These are phyloP conservation scores for Yamadazyma atlantica DNA, from an alignment of 1,139 yeast genomes.

Conservation along the genomic window DNA sequence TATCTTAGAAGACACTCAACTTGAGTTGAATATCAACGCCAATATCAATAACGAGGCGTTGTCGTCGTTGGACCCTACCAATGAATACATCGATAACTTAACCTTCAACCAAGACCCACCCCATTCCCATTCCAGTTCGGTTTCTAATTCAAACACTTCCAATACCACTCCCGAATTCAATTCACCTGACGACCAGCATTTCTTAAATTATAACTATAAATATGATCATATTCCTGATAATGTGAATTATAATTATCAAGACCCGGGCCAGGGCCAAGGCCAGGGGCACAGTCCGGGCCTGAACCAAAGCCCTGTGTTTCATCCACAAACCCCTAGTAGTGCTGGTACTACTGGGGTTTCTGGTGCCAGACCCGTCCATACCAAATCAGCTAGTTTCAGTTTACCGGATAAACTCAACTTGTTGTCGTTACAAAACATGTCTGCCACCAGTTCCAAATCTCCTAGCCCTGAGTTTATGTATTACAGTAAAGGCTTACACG, in stretches of 20 bases:
- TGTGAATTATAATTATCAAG: not conserved
- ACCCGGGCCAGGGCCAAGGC: not conserved
- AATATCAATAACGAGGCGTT: slow-evolving; percentile 5
- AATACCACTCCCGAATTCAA: slow-evolving; percentile 14
- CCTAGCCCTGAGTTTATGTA: slow-evolving; percentile 16
- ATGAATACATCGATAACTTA: slow-evolving; percentile 5
- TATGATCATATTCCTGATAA: slow-evolving; percentile 2
- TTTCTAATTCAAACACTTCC: slow-evolving; percentile 6
- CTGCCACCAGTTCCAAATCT: slow-evolving; percentile 12
- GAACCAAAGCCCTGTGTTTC: not conserved
- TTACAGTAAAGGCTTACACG: slow-evolving; percentile 11
- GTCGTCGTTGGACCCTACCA: slow-evolving; percentile 4
- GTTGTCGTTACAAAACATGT: slow-evolving; percentile 21
- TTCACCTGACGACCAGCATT: slow-evolving; percentile 9
- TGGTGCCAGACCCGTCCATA: slow-evolving; percentile 5
- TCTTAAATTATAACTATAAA: slow-evolving; percentile 7
- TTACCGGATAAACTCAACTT: slow-evolving; percentile 31
- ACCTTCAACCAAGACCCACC: slow-evolving; percentile 2
- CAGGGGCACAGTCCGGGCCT: not conserved
- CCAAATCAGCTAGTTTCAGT: slow-evolving; percentile 13
- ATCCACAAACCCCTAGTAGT: not conserved
- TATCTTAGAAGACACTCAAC: slow-evolving; percentile 8
- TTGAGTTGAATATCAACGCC: slow-evolving; percentile 7
- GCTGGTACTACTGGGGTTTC: not conserved
- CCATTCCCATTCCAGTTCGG: not conserved